These are phyloP conservation scores for Fusarium acutatum DNA, from an alignment of 2,329 filamentous ascomycete genomes.

Conservation along the genomic window DNA sequence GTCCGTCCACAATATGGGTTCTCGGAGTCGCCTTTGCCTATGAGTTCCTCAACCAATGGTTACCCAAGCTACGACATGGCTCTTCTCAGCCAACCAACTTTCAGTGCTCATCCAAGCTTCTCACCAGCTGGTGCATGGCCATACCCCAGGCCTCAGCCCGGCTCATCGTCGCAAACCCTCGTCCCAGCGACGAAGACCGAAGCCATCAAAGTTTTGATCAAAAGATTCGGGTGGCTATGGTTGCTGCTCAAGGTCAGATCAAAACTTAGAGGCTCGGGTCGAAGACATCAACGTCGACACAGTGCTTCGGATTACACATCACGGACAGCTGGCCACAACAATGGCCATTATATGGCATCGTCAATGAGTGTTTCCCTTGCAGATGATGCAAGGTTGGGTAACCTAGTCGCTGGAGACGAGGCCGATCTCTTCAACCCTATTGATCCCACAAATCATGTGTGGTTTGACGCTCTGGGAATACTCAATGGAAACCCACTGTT, in stretches of 20 bases:
- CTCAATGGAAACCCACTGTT: neutral
- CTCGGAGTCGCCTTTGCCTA: slow-evolving; percentile 3
- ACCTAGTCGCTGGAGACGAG: neutral
- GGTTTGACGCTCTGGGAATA: neutral
- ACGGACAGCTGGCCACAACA: neutral
- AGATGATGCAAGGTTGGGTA: neutral
- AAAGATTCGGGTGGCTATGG: slow-evolving; percentile 3
- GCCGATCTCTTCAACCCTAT: neutral
- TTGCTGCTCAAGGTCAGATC: slow-evolving; percentile 6
- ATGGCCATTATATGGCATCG: neutral
- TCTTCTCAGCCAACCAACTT: neutral
- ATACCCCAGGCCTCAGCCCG: neutral
- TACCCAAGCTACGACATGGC: neutral
- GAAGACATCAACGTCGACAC: neutral
- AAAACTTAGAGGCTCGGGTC: neutral
- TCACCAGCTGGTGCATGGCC: neutral
- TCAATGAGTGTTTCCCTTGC: neutral
- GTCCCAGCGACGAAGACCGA: neutral
- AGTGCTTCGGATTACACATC: neutral
- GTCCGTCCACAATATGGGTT: neutral
- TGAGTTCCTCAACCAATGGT: slow-evolving; percentile 1
- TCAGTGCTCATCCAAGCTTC: neutral
- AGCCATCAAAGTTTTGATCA: neutral
- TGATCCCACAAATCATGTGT: neutral
- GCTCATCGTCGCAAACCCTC: neutral